Conservation (phyloP, 1,139 yeast species). For the Yamadazyma spencermartinsiae region DNA sequence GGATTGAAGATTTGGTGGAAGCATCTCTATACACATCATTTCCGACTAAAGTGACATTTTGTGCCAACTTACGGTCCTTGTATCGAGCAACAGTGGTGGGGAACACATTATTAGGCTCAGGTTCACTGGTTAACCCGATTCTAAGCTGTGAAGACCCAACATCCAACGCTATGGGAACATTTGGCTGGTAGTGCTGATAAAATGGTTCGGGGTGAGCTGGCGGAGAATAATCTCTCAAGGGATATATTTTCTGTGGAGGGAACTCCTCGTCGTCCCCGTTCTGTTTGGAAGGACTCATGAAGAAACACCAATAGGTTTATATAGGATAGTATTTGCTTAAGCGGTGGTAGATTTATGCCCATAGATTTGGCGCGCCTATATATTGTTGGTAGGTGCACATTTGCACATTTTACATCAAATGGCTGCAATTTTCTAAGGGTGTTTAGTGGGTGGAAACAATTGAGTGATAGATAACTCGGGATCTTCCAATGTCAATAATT, state of each 20-base stretch:
- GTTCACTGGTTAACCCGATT: conserved; percentile 63
- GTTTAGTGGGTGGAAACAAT: too few species aligned
- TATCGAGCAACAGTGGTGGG: conserved; percentile 72
- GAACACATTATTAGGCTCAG: conserved; percentile 63
- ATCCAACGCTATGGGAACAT: conserved; percentile 78
- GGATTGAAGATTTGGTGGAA: conserved; percentile 64
- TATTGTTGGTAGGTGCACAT: too few species aligned
- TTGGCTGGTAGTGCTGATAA: conserved; percentile 48
- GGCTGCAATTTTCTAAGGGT: too few species aligned
- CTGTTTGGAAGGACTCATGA: conserved; percentile 22
- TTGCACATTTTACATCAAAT: too few species aligned
- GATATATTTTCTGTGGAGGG: conserved; percentile 53
- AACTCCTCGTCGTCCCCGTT: conserved; percentile 28
- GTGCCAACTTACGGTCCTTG: conserved; percentile 72
- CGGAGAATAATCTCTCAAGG: conserved; percentile 47
- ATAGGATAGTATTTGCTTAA: neutral
- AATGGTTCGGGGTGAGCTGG: conserved; percentile 50
- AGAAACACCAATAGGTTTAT: neutral
- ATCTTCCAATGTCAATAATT: too few species aligned
- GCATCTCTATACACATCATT: conserved; percentile 77
- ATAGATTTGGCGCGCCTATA: too few species aligned
- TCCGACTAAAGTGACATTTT: conserved; percentile 74
- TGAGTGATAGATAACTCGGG: too few species aligned
- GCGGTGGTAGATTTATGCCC: too few species aligned
- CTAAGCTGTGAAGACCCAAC: conserved; percentile 72